These are phyloP conservation scores for Penicillium sp. DNA, from an alignment of 2,329 filamentous ascomycete species.

Conservation along the genomic window DNA sequence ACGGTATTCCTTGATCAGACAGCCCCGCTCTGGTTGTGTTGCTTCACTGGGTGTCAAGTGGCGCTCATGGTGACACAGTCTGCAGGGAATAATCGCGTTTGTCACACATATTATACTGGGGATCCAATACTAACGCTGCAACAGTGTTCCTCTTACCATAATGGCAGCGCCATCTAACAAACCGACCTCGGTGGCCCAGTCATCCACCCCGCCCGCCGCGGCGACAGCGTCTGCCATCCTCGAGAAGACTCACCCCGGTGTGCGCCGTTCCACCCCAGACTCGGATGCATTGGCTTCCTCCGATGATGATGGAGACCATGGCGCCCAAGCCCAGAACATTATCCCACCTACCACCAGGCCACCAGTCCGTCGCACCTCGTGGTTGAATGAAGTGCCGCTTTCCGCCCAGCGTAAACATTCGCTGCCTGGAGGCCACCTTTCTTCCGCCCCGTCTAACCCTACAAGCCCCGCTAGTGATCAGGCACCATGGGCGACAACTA, in stretches of 20 bases:
- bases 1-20: neutral
- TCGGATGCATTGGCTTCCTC: slow-evolving; percentile 92
- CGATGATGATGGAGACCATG: slow-evolving; percentile 80
- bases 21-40: slow-evolving; percentile 8
- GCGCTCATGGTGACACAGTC: slow-evolving; percentile 3
- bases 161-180: slow-evolving; percentile 44
- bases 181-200: slow-evolving; percentile 28
- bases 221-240: slow-evolving; percentile 64
- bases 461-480: slow-evolving; percentile 72
- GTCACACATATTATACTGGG: neutral
- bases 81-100: neutral
- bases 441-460: slow-evolving; percentile 75
- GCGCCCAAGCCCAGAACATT: slow-evolving; percentile 51
- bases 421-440: slow-evolving; percentile 71
- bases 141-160: slow-evolving; percentile 16
- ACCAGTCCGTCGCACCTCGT: slow-evolving; percentile 69
- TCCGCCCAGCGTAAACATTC: slow-evolving; percentile 70
- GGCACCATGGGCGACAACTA: slow-evolving; percentile 41
- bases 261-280: slow-evolving; percentile 83
- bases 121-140: slow-evolving; percentile 5
- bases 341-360: slow-evolving; percentile 54
- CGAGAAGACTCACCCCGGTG: slow-evolving; percentile 67
- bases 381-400: slow-evolving; percentile 78
- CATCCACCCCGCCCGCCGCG: slow-evolving; percentile 48
- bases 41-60: slow-evolving; percentile 7